phyloP scores from a whole-genome alignment of 2,329 filamentous ascomycete species.

The Didymella arachidicola region DNA sequence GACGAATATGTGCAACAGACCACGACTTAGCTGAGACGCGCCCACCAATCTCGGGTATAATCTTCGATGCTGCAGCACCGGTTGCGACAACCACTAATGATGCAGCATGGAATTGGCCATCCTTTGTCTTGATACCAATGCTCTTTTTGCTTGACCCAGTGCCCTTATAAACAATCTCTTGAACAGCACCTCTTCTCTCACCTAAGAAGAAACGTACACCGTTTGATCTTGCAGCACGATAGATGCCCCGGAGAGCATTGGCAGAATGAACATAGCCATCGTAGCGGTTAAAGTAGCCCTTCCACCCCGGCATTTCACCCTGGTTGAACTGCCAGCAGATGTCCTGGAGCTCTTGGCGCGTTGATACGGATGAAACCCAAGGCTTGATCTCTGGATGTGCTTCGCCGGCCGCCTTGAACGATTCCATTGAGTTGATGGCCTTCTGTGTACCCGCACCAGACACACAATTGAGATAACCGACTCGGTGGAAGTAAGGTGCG shows the following conservation, averaged over 20 bases:
- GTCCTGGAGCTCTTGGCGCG: constrained; percentile 37
- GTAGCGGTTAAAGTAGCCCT: constrained; percentile 65
- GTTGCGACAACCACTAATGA: constrained; percentile 60
- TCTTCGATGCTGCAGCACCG: constrained; percentile 58
- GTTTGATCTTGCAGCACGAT: constrained; percentile 52
- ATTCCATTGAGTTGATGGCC: constrained; percentile 57
- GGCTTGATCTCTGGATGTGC: constrained; percentile 52
- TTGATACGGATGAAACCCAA: constrained; percentile 52
- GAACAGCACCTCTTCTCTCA: constrained; percentile 49
- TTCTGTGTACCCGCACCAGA: constrained; percentile 59
- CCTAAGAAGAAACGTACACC: constrained; percentile 58
- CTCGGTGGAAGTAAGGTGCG: constrained; percentile 61
- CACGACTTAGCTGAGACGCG: constrained; percentile 65
- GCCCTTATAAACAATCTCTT: constrained; percentile 53
- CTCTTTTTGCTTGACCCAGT: constrained; percentile 33
- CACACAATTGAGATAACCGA: constrained; percentile 61
- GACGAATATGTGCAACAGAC: constrained; percentile 66
- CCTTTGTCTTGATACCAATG: constrained; percentile 50
- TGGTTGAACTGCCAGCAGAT: constrained; percentile 58
- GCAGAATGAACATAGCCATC: constrained; percentile 66
- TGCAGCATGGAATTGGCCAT: constrained; percentile 50
- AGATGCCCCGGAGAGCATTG: constrained; percentile 60
- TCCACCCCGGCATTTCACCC: constrained; percentile 61
- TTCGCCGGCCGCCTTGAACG: constrained; percentile 53
- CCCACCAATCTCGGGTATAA: constrained; percentile 60